phyloP scores from a whole-genome alignment of 2,329 filamentous ascomycete genomes.

The Xylariomycetidae sp. region DNA sequence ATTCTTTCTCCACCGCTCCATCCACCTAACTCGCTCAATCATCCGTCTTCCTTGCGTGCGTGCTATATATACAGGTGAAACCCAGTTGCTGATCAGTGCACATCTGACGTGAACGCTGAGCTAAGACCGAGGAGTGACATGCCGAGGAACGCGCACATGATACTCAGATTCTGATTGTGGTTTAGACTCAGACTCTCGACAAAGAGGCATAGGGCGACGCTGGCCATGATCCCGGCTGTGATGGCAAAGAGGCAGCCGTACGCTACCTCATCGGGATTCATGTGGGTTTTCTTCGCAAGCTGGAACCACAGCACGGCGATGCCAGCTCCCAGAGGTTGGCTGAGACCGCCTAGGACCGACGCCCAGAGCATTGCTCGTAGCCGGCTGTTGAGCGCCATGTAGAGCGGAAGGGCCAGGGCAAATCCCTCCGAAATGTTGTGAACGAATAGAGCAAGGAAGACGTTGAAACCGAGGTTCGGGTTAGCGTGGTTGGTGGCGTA shows the following conservation, averaged over 20 bases:
- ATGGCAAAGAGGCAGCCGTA: slow-evolving; percentile 83
- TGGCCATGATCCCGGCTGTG: slow-evolving; percentile 93
- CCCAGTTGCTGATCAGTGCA: slow-evolving; percentile 28
- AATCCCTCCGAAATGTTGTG: slow-evolving; percentile 99
- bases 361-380: slow-evolving; percentile 80
- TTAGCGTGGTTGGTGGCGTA: slow-evolving; percentile 98
- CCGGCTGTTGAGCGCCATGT: slow-evolving; percentile 80
- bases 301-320: slow-evolving; percentile 85
- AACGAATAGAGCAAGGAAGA: slow-evolving; percentile 94
- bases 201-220: slow-evolving; percentile 84
- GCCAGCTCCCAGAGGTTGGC: slow-evolving; percentile 80
- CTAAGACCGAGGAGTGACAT: slow-evolving; percentile 86
- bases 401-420: slow-evolving; percentile 86
- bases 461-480: slow-evolving; percentile 78
- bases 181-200: slow-evolving; percentile 80
- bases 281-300: slow-evolving; percentile 51
- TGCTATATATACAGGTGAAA: background rate
- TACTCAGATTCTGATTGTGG: slow-evolving; percentile 72
- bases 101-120: slow-evolving; percentile 69
- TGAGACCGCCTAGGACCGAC: slow-evolving; percentile 76
- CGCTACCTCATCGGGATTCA: slow-evolving; percentile 48
- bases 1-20: no score
- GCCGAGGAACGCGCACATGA: slow-evolving; percentile 75
- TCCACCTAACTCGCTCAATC: no score
- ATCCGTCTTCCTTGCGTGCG: no score